Conservation (phyloP, 805 yeast genomes). For the Jamesozyma spencerorum region DNA sequence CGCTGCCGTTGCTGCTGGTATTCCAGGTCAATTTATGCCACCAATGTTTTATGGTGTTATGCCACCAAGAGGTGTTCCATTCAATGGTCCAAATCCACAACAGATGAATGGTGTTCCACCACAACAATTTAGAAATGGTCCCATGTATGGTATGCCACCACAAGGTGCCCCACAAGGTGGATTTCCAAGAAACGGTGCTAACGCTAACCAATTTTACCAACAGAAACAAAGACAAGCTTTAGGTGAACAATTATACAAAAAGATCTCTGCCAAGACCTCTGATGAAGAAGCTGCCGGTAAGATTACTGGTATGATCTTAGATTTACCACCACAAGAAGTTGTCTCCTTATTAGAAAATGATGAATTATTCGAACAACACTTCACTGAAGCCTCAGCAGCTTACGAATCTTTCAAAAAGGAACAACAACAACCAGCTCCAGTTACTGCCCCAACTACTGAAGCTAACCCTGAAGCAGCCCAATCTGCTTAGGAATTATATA, state of each 20-base stretch:
- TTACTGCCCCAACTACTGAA: neutral
- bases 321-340: conserved; percentile 86
- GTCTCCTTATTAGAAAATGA: conserved; percentile 84
- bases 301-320: conserved; percentile 97
- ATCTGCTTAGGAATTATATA: no score
- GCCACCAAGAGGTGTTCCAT: conserved; percentile 79
- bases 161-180: conserved; percentile 52
- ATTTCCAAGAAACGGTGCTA: conserved; percentile 32
- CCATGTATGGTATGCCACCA: conserved; percentile 81
- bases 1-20: conserved; percentile 33
- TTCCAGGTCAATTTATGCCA: conserved; percentile 34
- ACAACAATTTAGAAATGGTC: conserved; percentile 65
- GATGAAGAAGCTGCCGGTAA: conserved; percentile 96
- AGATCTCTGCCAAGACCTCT: conserved; percentile 76
- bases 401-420: conserved; percentile 79
- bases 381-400: conserved; percentile 90
- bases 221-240: conserved; percentile 94
- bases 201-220: conserved; percentile 45
- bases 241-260: conserved; percentile 95
- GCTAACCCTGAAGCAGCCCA: neutral
- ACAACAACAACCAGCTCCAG: conserved; percentile 24
- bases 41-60: conserved; percentile 39
- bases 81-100: conserved; percentile 74
- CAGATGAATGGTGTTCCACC: conserved; percentile 66
- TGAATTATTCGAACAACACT: conserved; percentile 78